A percentile compares a stretch with the other conserved stretches of the same genome.
Evolutionary conservation across 768 basidiomycete genomes (phyloP).

Genomic region (Leccinum pellstonianum): DNA sequence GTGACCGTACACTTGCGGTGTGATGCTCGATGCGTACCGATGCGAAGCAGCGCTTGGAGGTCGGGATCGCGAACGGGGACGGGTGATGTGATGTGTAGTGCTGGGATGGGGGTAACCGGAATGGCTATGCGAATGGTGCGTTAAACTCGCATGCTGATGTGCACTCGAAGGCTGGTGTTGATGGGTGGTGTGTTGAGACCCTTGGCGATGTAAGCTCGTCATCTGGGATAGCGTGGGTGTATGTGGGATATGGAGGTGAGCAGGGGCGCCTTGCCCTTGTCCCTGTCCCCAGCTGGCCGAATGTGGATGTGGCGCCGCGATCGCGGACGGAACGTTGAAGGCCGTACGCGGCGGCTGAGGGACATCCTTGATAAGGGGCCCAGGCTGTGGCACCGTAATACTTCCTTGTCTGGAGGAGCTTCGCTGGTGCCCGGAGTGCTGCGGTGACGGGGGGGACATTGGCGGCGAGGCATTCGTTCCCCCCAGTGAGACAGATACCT

Average conservation of each 20-base stretch:
- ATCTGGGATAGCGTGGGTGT: slow-evolving; percentile 6
- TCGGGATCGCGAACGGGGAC: slow-evolving; percentile 26
- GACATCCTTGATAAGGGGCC: slow-evolving; percentile 15
- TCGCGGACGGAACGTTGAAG: slow-evolving; percentile 11
- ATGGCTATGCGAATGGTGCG: slow-evolving; percentile 14
- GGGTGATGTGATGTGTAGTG: slow-evolving; percentile 19
- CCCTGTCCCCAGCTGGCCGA: slow-evolving; percentile 9
- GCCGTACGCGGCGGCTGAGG: slow-evolving; percentile 23
- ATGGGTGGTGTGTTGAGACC: slow-evolving; percentile 14
- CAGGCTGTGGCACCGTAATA: slow-evolving; percentile 16
- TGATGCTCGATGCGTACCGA: slow-evolving; percentile 28
- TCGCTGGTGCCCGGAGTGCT: slow-evolving; percentile 13
- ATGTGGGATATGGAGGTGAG: slow-evolving; percentile 4
- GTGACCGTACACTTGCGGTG: slow-evolving; percentile 27
- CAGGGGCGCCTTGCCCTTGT: slow-evolving; percentile 3
- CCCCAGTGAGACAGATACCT: slow-evolving; percentile 3
- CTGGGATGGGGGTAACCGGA: slow-evolving; percentile 13
- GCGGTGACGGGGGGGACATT: slow-evolving; percentile 18
- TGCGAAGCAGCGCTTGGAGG: slow-evolving; percentile 34
- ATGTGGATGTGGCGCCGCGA: slow-evolving; percentile 18
- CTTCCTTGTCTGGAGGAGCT: slow-evolving; percentile 22
- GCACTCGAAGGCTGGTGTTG: slow-evolving; percentile 8
- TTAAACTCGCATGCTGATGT: slow-evolving; percentile 13
- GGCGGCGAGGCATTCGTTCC: slow-evolving; percentile 14
- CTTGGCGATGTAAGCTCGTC: slow-evolving; percentile 18